A percentile compares a stretch with the other conserved stretches of the same genome.
Conservation (phyloP, 108 stramenopile genomes). For the Fragilaria crotonensis region DNA sequence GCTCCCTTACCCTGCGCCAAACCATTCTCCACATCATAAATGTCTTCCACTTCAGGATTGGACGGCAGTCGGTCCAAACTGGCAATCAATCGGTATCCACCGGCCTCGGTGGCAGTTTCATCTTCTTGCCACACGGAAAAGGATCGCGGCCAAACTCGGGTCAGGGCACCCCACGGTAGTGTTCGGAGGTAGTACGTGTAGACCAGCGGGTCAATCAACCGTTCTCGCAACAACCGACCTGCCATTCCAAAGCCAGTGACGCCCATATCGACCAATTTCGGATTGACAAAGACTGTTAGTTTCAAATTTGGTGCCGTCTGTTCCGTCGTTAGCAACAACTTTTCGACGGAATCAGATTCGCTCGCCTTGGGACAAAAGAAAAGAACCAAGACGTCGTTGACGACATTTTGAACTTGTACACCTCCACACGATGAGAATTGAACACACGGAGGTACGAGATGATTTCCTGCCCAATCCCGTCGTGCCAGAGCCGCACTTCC, state of each 20-base stretch:
- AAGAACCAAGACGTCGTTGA: conserved; percentile 45
- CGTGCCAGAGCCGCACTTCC: conserved; percentile 87
- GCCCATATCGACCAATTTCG: conserved; percentile 91
- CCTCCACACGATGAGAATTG: conserved; percentile 66
- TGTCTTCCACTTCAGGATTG: conserved; percentile 84
- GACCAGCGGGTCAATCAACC: conserved; percentile 64
- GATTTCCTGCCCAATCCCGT: conserved; percentile 66
- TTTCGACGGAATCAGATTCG: conserved; percentile 64
- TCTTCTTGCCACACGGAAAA: conserved; percentile 93
- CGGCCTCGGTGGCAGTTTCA: conserved; percentile 55
- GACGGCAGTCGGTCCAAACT: conserved; percentile 56
- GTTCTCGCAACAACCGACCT: conserved; percentile 80
- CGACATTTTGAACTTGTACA: conserved; percentile 44
- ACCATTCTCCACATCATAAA: conserved; percentile 67
- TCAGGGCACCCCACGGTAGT: conserved; percentile 85
- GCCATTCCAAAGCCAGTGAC: conserved; percentile 94
- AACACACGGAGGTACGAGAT: conserved; percentile 63
- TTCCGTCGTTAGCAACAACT: conserved; percentile 37
- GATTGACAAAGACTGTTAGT: conserved; percentile 85
- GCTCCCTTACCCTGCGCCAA: conserved; percentile 20
- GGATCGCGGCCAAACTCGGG: conserved; percentile 46
- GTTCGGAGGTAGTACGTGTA: conserved; percentile 84
- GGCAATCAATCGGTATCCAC: conserved; percentile 73
- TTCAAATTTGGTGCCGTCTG: conserved; percentile 30
- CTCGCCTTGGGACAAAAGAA: conserved; percentile 82